Evolutionary conservation across 179 eudicot genomes (phyloP), one percentile per base, ranked within the genome.

Genomic region (Silene coronaria): DNA sequence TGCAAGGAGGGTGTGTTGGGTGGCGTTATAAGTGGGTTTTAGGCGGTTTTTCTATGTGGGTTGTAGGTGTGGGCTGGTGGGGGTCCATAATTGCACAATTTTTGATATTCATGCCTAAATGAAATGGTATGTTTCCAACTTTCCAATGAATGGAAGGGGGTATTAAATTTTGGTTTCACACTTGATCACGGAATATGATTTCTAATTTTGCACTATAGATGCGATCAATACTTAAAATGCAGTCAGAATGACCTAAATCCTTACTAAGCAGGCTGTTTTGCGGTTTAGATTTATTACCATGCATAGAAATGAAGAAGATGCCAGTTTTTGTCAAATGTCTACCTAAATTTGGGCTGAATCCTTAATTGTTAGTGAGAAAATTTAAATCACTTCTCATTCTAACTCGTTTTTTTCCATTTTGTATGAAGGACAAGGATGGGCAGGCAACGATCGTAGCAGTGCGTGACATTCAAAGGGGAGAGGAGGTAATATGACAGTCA

Each of bases 401-500:
- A 24, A 32, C 23, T 26, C 14, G 8, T 8, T 30, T 13, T 36
- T 38, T 45, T 6, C 6, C 48, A 57, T 73, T 62, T 26, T 57
- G 64, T 78, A 74, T 13, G 53, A 84, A 95, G 99, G 99, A 95
- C 77, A 84, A 74, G 60, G 99, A 95, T 85, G 99, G 99, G 55
- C 97, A 88, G 77, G 95, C 96, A 42, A 86, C 87, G 17, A 87
- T 92, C 73, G 72, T 95, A 76, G 91, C 99, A 34, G 77, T 80
- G 30, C 79, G 73, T 58, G 85, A 84, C 26, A 90, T 95, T 81
- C 64, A 51, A 62, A 85, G 77, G 36, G 99, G 96, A 72, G 96
- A 95, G 77, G 96, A 95, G 91, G 99, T 92, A 82, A 78, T 19
- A 5, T 65, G 17, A 57, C 23, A 38, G 24, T 30, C 38, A 23